Evolutionary conservation across 2,329 filamentous ascomycete species (phyloP), one percentile per base, ranked within the genome.

Genomic region (Pseudogymnoascus pannorum): DNA sequence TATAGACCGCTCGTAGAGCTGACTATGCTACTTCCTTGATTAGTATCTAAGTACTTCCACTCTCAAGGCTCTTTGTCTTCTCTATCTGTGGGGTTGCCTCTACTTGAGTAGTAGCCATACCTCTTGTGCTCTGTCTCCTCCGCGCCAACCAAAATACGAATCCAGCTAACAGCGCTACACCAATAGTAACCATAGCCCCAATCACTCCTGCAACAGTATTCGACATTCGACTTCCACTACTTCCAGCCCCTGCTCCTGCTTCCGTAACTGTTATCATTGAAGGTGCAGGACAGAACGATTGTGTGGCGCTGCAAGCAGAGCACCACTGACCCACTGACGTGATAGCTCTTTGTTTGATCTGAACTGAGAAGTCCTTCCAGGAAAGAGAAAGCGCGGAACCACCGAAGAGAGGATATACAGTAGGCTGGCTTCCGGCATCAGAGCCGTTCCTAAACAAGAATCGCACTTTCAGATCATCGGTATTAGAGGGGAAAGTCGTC

Each of bases 301-400:
- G 20, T 16, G 20, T 51, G 42, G 16, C 42, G 5, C 14, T 22
- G 42, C 42, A 51, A 29, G 24, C 42, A 29, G 20, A 22, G 42
- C 42, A 51, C 42, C 42, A 51, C 20, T 22, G 20, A 29, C 42
- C 42, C 20, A 51, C 42, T 22, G 20, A 22, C 20, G 42, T 51
- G 42, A 51, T 51, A 14, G 42, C 42, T 22, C 42, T 22, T 29
- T 51, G 20, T 5, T 29, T 29, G 20, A 51, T 22, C 42, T 51
- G 20, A 16, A 20, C 42, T 40, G 4, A 66, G 62, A 7, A 70
- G 65, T 7, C 63, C 57, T 7, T 64, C 57, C 7, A 69, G 60
- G 14, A 61, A 64, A 44, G 69, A 69, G 61, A 69, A 67, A 16
- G 67, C 66, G 20, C 68, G 63, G 63, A 70, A 68, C 33, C 33